Evolutionary conservation across 2,329 filamentous ascomycete species (phyloP).

Genomic region (Lecanicillium sp.): DNA sequence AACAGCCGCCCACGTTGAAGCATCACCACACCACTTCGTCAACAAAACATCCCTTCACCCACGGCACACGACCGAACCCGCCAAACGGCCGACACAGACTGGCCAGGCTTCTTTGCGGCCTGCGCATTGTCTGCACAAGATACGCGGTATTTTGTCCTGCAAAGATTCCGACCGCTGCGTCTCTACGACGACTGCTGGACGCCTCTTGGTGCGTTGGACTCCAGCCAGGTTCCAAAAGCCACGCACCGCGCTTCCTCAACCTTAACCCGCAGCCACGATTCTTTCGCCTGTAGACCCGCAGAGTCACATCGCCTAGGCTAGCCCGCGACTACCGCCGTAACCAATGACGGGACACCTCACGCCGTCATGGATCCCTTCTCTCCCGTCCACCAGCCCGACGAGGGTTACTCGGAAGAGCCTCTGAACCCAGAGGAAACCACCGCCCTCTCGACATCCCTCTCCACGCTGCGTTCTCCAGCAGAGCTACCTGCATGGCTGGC

Average conservation of each 20-base stretch:
- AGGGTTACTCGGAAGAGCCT: conserved; percentile 79
- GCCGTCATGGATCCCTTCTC: conserved; percentile 36
- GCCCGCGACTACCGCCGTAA: conserved; percentile 19
- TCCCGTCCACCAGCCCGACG: conserved; percentile 58
- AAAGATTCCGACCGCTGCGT: too few relatives aligned
- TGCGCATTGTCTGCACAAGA: not conserved
- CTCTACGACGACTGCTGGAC: too few relatives aligned
- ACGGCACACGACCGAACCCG: too few relatives aligned
- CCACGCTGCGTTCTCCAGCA: conserved; percentile 27
- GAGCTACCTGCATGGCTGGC: conserved; percentile 43
- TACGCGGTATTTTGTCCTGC: too few relatives aligned
- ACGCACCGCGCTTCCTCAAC: too few relatives aligned
- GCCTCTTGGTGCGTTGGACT: too few relatives aligned
- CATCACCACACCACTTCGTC: not conserved
- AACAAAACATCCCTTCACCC: too few relatives aligned
- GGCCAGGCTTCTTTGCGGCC: not conserved
- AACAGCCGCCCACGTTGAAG: not conserved
- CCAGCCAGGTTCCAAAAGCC: too few relatives aligned
- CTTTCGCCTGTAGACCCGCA: too few relatives aligned
- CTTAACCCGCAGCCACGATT: too few relatives aligned
- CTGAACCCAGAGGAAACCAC: conserved; percentile 33
- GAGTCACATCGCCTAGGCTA: conserved; percentile 3
- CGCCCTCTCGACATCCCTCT: conserved; percentile 23
- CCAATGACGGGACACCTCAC: conserved; percentile 16
- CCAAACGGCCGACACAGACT: too few relatives aligned